A percentile compares a stretch with the other conserved stretches of the same genome.
Evolutionary conservation across 345 rosid species (phyloP).

Genomic region (Brassica carinata): DNA sequence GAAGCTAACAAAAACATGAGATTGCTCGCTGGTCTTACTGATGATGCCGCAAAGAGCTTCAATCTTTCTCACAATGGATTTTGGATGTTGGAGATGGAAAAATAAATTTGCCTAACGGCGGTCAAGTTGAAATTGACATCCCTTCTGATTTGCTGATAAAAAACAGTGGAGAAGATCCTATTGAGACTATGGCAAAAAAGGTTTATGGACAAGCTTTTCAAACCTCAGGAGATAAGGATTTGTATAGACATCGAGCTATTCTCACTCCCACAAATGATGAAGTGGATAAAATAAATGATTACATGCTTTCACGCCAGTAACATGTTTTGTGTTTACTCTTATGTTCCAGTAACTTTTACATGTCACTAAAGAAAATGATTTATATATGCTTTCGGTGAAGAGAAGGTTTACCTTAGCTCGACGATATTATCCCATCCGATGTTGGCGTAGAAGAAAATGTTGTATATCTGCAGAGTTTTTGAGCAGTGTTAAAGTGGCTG

Average conservation of each 20-base stretch:
- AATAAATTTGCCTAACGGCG: not conserved
- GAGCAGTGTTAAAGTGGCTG: too few species aligned
- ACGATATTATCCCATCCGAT: too few species aligned
- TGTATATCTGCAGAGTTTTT: too few species aligned
- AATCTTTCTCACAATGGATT: not conserved
- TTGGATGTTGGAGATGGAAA: not conserved
- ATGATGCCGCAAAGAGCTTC: not conserved
- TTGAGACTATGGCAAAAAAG: too few species aligned
- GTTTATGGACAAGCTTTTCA: too few species aligned
- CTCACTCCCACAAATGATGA: not conserved
- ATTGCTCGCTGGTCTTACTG: not conserved
- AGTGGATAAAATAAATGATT: not conserved
- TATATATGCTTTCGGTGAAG: too few species aligned
- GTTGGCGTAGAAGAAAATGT: too few species aligned
- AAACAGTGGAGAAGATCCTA: not conserved
- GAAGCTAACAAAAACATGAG: not conserved
- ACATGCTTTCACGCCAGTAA: not conserved
- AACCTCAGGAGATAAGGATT: too few species aligned
- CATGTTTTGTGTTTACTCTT: too few species aligned
- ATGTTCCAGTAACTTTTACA: too few species aligned
- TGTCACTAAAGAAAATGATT: too few species aligned
- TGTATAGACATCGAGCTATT: not conserved
- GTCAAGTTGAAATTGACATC: not conserved
- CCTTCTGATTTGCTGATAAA: not conserved
- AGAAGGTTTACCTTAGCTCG: too few species aligned